Percentiles rank a stretch among this genome's conserved stretches.
Conservation (phyloP, 148 eudicot species). For the Rhododendron ferrugineum region DNA sequence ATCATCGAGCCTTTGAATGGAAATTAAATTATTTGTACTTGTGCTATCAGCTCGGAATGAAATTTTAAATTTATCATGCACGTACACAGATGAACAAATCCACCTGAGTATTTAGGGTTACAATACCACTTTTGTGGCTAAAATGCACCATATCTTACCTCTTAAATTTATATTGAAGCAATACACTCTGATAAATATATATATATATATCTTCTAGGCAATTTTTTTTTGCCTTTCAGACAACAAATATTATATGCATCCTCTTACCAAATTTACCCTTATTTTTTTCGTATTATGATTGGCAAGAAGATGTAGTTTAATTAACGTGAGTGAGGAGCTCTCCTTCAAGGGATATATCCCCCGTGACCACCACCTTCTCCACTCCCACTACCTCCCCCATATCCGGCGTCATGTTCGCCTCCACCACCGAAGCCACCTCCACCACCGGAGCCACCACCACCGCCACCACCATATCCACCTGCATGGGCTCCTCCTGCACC, state of each 20-base stretch:
- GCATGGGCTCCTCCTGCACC: slow-evolving; percentile 25
- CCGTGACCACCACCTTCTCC: slow-evolving; percentile 31
- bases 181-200: not conserved
- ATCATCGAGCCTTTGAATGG: not conserved
- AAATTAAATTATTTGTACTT: not conserved
- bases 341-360: slow-evolving; percentile 19
- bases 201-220: not conserved
- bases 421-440: not conserved
- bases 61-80: not conserved
- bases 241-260: not conserved
- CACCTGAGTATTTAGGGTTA: not conserved
- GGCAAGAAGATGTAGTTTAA: not conserved
- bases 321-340: not conserved
- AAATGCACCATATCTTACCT: not conserved
- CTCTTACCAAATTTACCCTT: not conserved
- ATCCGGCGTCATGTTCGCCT: not conserved
- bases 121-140: not conserved
- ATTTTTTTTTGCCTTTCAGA: not conserved
- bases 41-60: not conserved
- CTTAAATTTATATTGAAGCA: not conserved
- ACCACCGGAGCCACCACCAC: slow-evolving; percentile 16
- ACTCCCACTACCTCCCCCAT: slow-evolving; percentile 10
- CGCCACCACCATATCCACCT: slow-evolving; percentile 21
- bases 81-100: not conserved
- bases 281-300: not conserved